Evolutionary conservation across 176 grass and related monocot species (phyloP), one percentile per base, ranked within the genome.

Genomic region (Zoysia japonica): DNA sequence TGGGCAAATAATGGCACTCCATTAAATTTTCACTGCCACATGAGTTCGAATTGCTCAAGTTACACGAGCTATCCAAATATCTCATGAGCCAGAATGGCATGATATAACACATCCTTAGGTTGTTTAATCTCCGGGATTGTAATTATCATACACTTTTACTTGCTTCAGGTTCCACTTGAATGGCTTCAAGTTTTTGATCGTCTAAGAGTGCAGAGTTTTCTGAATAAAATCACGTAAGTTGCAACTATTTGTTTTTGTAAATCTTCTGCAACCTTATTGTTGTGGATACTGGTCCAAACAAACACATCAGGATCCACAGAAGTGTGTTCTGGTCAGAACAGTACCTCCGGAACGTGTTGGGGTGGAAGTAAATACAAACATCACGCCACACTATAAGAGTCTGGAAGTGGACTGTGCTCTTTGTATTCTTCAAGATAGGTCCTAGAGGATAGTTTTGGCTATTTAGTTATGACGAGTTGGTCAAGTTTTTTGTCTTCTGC

Each of bases 141-240:
- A 57, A 62, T 86, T 46, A 37, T 65, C 67, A 59, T 81, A 78
- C 11, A 66, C 47, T 41, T 49, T 77, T 82, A 38, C 48, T 78
- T 39, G 13, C 48, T 80, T 16, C 61, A 93, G 88, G 81, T 90
- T 80, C 91, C 91, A 68, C 77, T 88, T 80, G 91, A 93, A 20
- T 90, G 91, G 91, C 85, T 93, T 72, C 53, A 69, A 74, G 45
- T 77, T 67, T 90, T 90, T 63, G 74, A 85, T 80, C 41, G 57
- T 38, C 11, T 83, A 43, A 73, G 75, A 10, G 68, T 83, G 10
- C 61, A 54, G 37, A 83, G 78, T 51, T 93, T 80, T 65, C 75
- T 85, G 67, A 90, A 47, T 75, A 90, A 75, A 48, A 90, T 28
- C 75, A 36, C 8, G 91, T 88, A 89, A 68, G 81, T 67, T 77